Percentiles rank a stretch among this genome's conserved stretches.
Evolutionary conservation across 805 yeast species (phyloP).

Genomic region (Suhomyces sp.): DNA sequence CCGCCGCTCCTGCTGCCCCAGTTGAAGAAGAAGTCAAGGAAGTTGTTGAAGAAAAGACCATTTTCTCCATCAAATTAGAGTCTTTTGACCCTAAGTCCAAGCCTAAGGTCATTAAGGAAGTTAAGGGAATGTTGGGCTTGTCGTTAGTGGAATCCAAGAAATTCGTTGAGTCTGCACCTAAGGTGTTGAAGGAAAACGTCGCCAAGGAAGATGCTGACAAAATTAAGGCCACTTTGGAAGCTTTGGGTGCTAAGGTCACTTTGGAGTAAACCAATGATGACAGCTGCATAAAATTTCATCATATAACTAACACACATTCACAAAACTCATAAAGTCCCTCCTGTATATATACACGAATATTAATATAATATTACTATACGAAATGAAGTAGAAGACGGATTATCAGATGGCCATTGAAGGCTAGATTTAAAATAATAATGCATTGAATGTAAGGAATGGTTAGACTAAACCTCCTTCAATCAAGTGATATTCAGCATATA

Average conservation of each 20-base stretch:
- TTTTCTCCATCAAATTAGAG: conserved; percentile 88
- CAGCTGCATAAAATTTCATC: no score
- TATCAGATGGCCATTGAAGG: no score
- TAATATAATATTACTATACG: conserved; percentile 4
- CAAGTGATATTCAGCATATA: no score
- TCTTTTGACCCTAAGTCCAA: conserved; percentile 91
- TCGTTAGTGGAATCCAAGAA: conserved; percentile 96
- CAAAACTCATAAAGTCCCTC: neutral
- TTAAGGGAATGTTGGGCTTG: conserved; percentile 84
- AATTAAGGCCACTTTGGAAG: conserved; percentile 90
- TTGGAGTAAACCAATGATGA: conserved; percentile 67
- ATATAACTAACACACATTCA: no score
- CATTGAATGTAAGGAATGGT: no score
- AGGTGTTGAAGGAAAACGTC: conserved; percentile 89
- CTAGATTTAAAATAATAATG: no score
- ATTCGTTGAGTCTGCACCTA: conserved; percentile 97
- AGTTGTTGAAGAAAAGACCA: conserved; percentile 85
- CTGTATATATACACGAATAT: conserved; percentile 10
- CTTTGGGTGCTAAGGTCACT: conserved; percentile 87
- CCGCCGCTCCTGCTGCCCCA: conserved; percentile 68
- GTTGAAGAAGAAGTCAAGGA: conserved; percentile 74
- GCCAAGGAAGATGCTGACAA: conserved; percentile 98
- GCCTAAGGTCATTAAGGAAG: conserved; percentile 97
- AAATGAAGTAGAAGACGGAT: neutral
- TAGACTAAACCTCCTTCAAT: no score